Percentiles rank a stretch among this genome's conserved stretches.
phyloP scores from a whole-genome alignment of 306 rosid species.

The Castanea sativa region DNA sequence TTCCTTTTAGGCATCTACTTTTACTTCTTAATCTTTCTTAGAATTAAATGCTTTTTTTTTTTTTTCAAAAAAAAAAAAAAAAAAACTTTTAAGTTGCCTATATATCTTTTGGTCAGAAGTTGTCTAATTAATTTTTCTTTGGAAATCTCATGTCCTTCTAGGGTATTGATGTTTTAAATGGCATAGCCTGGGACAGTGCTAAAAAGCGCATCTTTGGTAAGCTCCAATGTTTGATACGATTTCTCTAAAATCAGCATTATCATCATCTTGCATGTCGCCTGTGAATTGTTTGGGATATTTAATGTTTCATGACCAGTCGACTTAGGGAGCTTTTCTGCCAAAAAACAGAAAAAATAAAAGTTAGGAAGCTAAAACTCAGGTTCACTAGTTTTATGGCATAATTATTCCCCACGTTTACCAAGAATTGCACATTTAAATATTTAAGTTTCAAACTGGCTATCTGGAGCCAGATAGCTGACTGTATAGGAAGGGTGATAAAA shows the following conservation, averaged over 20 bases:
- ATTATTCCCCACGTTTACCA: neutral
- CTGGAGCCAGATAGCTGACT: neutral
- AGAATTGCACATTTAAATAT: neutral
- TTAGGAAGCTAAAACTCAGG: too few species aligned
- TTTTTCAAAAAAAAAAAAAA: neutral
- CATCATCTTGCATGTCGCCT: neutral
- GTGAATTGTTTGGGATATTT: neutral
- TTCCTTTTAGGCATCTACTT: neutral
- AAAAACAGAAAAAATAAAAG: too few species aligned
- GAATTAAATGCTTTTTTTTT: neutral
- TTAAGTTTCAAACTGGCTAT: neutral
- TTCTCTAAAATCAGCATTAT: neutral
- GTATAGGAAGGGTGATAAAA: neutral
- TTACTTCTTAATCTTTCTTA: neutral
- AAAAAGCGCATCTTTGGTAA: slow-evolving; percentile 68
- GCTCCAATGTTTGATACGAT: slow-evolving; percentile 2
- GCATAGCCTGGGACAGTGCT: slow-evolving; percentile 86
- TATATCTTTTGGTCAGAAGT: too few species aligned
- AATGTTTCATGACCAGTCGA: neutral
- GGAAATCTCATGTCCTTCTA: slow-evolving; percentile 18
- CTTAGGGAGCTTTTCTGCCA: neutral
- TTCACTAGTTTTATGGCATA: neutral
- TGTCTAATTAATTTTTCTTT: slow-evolving; percentile 9
- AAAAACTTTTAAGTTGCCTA: neutral
- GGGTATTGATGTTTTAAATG: slow-evolving; percentile 75